phyloP scores from a whole-genome alignment of 306 rosid species.

The Lathyrus tuberosus region DNA sequence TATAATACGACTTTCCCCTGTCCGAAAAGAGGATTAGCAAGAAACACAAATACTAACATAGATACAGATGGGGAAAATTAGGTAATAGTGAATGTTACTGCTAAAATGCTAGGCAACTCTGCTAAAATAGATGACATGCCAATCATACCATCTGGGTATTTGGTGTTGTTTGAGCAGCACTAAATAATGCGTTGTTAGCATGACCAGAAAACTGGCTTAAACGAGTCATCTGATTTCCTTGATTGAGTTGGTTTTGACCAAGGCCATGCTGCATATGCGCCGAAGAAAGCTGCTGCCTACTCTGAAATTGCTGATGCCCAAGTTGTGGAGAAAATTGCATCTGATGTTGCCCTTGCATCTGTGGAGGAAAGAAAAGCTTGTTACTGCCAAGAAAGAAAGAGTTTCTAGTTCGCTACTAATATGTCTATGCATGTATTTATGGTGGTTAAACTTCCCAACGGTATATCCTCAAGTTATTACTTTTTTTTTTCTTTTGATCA shows the following conservation, averaged over 20 bases:
- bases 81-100: background rate
- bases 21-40: background rate
- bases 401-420: slow-evolving; percentile 6
- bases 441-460: slow-evolving; percentile 20
- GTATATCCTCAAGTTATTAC: background rate
- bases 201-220: slow-evolving; percentile 75
- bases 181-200: slow-evolving; percentile 82
- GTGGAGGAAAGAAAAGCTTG: slow-evolving; percentile 38
- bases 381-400: slow-evolving; percentile 32
- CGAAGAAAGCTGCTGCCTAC: slow-evolving; percentile 83
- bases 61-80: background rate
- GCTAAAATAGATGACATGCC: slow-evolving; percentile 3
- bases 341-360: slow-evolving; percentile 90
- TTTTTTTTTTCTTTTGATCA: background rate
- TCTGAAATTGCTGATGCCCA: slow-evolving; percentile 92
- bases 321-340: slow-evolving; percentile 87
- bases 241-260: slow-evolving; percentile 88
- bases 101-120: slow-evolving; percentile 4
- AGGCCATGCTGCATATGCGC: slow-evolving; percentile 87
- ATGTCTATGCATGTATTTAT: slow-evolving; percentile 15
- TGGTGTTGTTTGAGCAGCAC: slow-evolving; percentile 85
- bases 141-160: slow-evolving; percentile 82
- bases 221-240: slow-evolving; percentile 91
- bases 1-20: background rate
- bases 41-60: background rate